phyloP scores from a whole-genome alignment of 495 filamentous ascomycete species.

The Talaromyces borbonicus region DNA sequence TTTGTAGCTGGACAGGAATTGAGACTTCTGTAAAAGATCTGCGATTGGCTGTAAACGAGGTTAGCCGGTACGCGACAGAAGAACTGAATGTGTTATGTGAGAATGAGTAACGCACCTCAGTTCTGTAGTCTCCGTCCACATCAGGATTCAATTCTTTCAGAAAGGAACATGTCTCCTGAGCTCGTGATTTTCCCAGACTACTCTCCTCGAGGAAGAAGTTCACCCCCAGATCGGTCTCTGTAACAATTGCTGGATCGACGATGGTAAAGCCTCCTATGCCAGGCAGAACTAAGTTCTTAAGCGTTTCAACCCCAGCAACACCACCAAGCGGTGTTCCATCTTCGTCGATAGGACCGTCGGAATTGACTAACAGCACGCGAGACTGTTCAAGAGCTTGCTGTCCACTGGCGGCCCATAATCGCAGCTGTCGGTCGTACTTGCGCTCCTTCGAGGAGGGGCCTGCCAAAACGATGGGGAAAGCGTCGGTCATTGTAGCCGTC shows the following conservation, averaged over 20 bases:
- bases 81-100: neutral
- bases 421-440: slow-evolving; percentile 93
- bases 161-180: slow-evolving; percentile 63
- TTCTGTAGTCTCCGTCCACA: slow-evolving; percentile 56
- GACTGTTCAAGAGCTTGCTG: slow-evolving; percentile 85
- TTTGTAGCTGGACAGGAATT: slow-evolving; percentile 50
- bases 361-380: slow-evolving; percentile 80
- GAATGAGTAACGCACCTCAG: slow-evolving; percentile 25
- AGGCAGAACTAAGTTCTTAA: slow-evolving; percentile 94
- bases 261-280: slow-evolving; percentile 94
- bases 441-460: slow-evolving; percentile 78
- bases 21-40: slow-evolving; percentile 27
- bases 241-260: slow-evolving; percentile 67
- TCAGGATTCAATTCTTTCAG: slow-evolving; percentile 94
- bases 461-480: slow-evolving; percentile 27
- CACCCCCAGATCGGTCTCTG: slow-evolving; percentile 76
- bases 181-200: slow-evolving; percentile 68
- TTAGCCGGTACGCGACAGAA: slow-evolving; percentile 6
- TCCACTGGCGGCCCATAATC: slow-evolving; percentile 88
- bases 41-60: slow-evolving; percentile 22
- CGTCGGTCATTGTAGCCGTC: slow-evolving; percentile 31
- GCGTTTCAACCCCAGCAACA: slow-evolving; percentile 77
- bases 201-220: slow-evolving; percentile 91
- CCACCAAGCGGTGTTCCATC: slow-evolving; percentile 48
- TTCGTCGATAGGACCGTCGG: slow-evolving; percentile 34